A percentile compares a stretch with the other conserved stretches of the same genome.
These are phyloP conservation scores for Wallacemonas sp. DNA, from an alignment of 208 protist genomes.

Conservation along the genomic window DNA sequence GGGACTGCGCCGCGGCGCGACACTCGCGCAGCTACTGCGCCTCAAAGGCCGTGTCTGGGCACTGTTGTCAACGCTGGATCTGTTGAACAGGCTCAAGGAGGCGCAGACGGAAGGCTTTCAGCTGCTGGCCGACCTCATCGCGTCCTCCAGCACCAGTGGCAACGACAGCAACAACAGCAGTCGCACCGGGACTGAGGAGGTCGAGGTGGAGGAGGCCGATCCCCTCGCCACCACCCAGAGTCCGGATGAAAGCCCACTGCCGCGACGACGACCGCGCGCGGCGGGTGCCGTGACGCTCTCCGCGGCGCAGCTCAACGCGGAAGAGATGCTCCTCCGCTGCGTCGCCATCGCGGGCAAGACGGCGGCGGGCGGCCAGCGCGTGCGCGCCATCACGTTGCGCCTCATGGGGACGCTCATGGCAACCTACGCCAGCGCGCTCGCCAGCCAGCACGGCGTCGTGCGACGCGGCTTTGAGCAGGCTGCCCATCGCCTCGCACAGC, in stretches of 20 bases:
- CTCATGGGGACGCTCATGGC: slow-evolving; percentile 14
- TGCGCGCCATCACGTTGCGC: slow-evolving; percentile 31
- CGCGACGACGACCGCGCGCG: background rate
- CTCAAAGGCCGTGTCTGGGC: slow-evolving; percentile 14
- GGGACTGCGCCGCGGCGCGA: slow-evolving; percentile 6
- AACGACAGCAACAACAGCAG: too few species aligned
- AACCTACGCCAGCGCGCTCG: slow-evolving; percentile 10
- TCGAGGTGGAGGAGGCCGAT: too few species aligned
- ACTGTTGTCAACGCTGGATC: slow-evolving; percentile 23
- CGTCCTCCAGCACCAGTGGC: background rate
- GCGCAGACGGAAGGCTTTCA: slow-evolving; percentile 34
- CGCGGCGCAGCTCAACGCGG: slow-evolving; percentile 9
- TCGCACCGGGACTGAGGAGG: too few species aligned
- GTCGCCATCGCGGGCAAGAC: slow-evolving; percentile 17
- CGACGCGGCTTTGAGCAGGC: slow-evolving; percentile 21
- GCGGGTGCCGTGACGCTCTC: slow-evolving; percentile 8
- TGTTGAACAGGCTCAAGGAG: slow-evolving; percentile 24
- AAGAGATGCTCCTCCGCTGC: slow-evolving; percentile 27
- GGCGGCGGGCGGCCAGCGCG: slow-evolving; percentile 10
- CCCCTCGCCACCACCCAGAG: too few species aligned
- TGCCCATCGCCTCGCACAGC: slow-evolving; percentile 18
- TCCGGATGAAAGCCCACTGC: slow-evolving; percentile 9
- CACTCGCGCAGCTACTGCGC: slow-evolving; percentile 9
- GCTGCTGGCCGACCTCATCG: slow-evolving; percentile 24
- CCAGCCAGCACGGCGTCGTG: background rate